Evolutionary conservation across 2,329 filamentous ascomycete genomes (phyloP), one percentile per base, ranked within the genome.

Genomic region (Diaporthe amygdali): DNA sequence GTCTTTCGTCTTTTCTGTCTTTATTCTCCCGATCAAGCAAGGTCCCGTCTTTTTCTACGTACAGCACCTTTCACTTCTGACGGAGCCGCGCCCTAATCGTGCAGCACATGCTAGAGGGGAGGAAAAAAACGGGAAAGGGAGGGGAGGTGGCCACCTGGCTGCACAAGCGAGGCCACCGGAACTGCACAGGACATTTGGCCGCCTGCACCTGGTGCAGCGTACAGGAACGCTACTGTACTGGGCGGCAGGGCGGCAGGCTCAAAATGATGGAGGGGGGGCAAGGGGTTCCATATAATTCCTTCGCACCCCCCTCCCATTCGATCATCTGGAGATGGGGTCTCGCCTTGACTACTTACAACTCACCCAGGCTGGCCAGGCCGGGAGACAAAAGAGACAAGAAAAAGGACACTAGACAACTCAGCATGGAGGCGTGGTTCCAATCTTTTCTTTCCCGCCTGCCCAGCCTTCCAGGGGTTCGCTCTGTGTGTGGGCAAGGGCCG

Each of bases 211-310:
- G 22, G 15, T 72, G 63, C 68, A 72, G 70, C 41, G 54, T 71
- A 71, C 71, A 71, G 71, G 54, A 66, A n/a, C 71, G 55, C 71
- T 72, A 72, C 68, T 72, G 71, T 56, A 44, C 70, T 64, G 52
- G 71, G 68, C 69, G 68, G 61, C 61, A 67, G 69, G 25, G 27
- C 30, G 34, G 41, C 44, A 49, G 52, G 59, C 66, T 51, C 66
- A 64, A 61, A 17, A 27, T 47, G 20, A 47, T 63, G 59, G 41
- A 47, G 41, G 59, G n/a, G 12, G 41, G 20, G 39, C 10, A 52
- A 54, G 59, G 46, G 64, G 66, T 27, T 46, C 63, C 64, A 59
- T 69, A 47, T 71, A 59, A 68, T 64, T 63, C 47, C 67, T 46
- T 64, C 44, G 32, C 49, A 46, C 66, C 70, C 71, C 68, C 67